Conservation (phyloP, 768 basidiomycete genomes). For the Pulveroboletus sp. region DNA sequence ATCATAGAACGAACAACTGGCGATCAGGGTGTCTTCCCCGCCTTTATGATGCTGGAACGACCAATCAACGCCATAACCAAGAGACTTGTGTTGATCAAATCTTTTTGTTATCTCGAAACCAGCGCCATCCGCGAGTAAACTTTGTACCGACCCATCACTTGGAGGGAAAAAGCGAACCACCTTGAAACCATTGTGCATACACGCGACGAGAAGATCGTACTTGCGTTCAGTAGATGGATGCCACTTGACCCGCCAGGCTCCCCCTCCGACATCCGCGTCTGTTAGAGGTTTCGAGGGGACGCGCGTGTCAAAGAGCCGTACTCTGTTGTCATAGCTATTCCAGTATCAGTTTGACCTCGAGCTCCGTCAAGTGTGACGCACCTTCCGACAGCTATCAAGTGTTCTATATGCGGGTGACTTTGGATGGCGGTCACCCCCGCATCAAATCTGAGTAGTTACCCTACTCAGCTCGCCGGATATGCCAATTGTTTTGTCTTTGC, state of each 20-base stretch:
- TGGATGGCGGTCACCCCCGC: constrained; percentile 92
- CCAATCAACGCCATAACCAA: constrained; percentile 96
- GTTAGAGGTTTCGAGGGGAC: constrained; percentile 54
- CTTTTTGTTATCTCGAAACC: constrained; percentile 43
- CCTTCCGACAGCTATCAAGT: constrained; percentile 90
- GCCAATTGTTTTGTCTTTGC: background rate
- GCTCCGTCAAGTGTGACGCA: constrained; percentile 27
- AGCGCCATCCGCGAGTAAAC: constrained; percentile 9
- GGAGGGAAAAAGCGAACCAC: constrained; percentile 40
- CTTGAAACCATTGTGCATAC: constrained; percentile 98
- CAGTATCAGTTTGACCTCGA: background rate
- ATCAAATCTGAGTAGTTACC: constrained; percentile 59
- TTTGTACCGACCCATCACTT: background rate
- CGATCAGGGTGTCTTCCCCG: constrained; percentile 51
- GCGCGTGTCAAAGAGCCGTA: constrained; percentile 80
- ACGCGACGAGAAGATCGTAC: constrained; percentile 82
- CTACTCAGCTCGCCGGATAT: background rate
- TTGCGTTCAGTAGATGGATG: constrained; percentile 69
- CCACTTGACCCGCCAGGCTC: constrained; percentile 96
- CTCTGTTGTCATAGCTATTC: constrained; percentile 73
- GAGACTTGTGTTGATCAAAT: constrained; percentile 72
- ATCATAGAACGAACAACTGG: constrained; percentile 95
- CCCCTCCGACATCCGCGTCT: constrained; percentile 74
- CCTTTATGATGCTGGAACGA: constrained; percentile 38
- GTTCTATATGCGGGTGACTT: constrained; percentile 70